Percentiles rank a stretch among this genome's conserved stretches.
Conservation (phyloP, 306 rosid species). For the Vicia faba region DNA sequence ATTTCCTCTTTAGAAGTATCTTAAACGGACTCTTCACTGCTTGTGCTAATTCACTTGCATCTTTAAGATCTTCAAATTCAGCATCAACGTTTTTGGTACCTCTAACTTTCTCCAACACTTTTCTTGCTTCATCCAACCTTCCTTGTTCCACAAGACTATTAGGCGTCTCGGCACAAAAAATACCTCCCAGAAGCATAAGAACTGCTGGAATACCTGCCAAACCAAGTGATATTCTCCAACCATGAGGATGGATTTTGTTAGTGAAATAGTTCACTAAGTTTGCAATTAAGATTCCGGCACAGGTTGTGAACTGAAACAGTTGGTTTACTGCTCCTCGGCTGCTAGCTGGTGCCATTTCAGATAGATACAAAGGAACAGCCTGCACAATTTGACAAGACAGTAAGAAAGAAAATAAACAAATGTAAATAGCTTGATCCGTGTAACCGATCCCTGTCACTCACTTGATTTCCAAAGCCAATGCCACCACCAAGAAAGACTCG, state of each 20-base stretch:
- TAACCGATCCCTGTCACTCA: slow-evolving; percentile 36
- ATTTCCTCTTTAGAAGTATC: slow-evolving; percentile 67
- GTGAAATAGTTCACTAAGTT: slow-evolving; percentile 79
- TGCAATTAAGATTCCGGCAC: slow-evolving; percentile 75
- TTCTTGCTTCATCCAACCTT: slow-evolving; percentile 63
- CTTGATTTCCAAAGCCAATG: slow-evolving; percentile 95
- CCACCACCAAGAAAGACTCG: slow-evolving; percentile 80
- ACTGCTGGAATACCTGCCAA: slow-evolving; percentile 84
- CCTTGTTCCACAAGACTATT: slow-evolving; percentile 97
- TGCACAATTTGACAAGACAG: slow-evolving; percentile 36
- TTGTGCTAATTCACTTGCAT: slow-evolving; percentile 76
- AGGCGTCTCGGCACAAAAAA: slow-evolving; percentile 93
- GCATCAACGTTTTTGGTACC: slow-evolving; percentile 87
- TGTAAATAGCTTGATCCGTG: not conserved
- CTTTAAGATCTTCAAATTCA: slow-evolving; percentile 80
- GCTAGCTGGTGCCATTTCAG: slow-evolving; percentile 96
- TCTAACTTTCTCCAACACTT: slow-evolving; percentile 73
- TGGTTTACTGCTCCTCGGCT: slow-evolving; percentile 89
- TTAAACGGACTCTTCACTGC: slow-evolving; percentile 64
- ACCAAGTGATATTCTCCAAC: slow-evolving; percentile 94
- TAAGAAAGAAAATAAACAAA: slow-evolving; percentile 5
- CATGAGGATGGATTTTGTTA: slow-evolving; percentile 74
- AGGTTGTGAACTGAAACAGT: slow-evolving; percentile 89
- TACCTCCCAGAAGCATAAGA: slow-evolving; percentile 82
- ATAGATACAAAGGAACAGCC: slow-evolving; percentile 96